A percentile compares a stretch with the other conserved stretches of the same genome.
These are phyloP conservation scores for Phytophthora megakarya DNA, from an alignment of 352 stramenopile species.

Conservation along the genomic window DNA sequence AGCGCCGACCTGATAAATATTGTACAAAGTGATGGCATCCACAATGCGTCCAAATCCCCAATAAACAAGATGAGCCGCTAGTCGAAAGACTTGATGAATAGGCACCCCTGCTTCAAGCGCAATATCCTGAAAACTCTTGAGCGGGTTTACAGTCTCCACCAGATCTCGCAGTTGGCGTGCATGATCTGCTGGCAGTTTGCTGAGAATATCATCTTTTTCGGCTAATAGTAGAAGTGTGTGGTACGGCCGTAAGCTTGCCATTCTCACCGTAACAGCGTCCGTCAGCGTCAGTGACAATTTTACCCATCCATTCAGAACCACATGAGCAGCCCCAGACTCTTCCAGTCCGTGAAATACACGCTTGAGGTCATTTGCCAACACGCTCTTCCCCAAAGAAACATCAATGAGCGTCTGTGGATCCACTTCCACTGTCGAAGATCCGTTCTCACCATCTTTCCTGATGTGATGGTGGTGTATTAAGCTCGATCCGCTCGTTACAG, in stretches of 20 bases:
- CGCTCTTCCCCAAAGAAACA: constrained; percentile 72
- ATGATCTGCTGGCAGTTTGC: constrained; percentile 70
- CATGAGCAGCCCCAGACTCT: constrained; percentile 72
- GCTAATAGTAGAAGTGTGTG: constrained; percentile 79
- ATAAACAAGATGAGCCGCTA: constrained; percentile 84
- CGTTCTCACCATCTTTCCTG: constrained; percentile 40
- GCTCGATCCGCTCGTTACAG: constrained; percentile 25
- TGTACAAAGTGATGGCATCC: constrained; percentile 86
- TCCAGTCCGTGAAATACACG: constrained; percentile 82
- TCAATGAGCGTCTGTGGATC: constrained; percentile 87
- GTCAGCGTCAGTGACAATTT: constrained; percentile 85
- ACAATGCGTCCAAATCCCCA: constrained; percentile 83
- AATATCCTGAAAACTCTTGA: constrained; percentile 88
- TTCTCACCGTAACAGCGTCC: constrained; percentile 61
- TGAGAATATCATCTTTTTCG: constrained; percentile 69
- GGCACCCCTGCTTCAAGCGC: constrained; percentile 75
- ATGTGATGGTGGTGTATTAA: constrained; percentile 39
- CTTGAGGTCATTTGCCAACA: constrained; percentile 88
- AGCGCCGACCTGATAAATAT: constrained; percentile 83
- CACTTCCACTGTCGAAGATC: constrained; percentile 51
- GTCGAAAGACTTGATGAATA: constrained; percentile 83
- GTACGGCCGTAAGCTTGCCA: constrained; percentile 77
- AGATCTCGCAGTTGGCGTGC: constrained; percentile 77
- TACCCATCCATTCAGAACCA: constrained; percentile 87
- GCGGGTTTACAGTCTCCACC: constrained; percentile 75